phyloP scores from a whole-genome alignment of 1,284 basidiomycete species.

The Leccinum variabile region DNA sequence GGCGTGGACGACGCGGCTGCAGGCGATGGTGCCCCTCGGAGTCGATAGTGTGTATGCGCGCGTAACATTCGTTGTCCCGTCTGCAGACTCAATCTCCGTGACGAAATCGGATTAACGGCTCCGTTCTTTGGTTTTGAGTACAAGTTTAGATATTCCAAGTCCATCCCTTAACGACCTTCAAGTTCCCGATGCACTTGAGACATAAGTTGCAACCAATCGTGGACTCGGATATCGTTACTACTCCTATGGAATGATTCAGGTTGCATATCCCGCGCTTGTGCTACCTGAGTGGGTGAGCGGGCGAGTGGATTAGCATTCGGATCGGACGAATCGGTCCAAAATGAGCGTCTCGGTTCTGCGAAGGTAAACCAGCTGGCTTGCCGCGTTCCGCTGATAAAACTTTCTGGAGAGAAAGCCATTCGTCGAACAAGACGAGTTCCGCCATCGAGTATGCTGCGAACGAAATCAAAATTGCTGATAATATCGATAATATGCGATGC shows the following conservation, averaged over 20 bases:
- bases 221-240: no score
- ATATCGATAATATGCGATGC: not conserved
- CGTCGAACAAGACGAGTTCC: not conserved
- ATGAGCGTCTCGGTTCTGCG: constrained; percentile 62
- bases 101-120: constrained; percentile 33
- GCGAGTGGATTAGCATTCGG: constrained; percentile 64
- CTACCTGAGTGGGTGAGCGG: constrained; percentile 3
- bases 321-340: constrained; percentile 56
- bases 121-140: no score
- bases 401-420: constrained; percentile 4
- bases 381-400: constrained; percentile 4
- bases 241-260: no score
- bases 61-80: not conserved
- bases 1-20: constrained; percentile 70
- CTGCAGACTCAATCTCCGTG: constrained; percentile 38
- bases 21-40: constrained; percentile 55
- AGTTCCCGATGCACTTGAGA: no score
- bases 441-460: constrained; percentile 9
- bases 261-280: constrained; percentile 44
- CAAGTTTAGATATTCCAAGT: no score
- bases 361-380: constrained; percentile 43
- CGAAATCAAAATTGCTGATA: constrained; percentile 1
- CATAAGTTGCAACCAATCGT: no score
- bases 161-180: no score
- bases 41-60: constrained; percentile 39